Evolutionary conservation across 805 yeast species (phyloP), one percentile per base, ranked within the genome.

Genomic region (Hagleromyces aurorensis): DNA sequence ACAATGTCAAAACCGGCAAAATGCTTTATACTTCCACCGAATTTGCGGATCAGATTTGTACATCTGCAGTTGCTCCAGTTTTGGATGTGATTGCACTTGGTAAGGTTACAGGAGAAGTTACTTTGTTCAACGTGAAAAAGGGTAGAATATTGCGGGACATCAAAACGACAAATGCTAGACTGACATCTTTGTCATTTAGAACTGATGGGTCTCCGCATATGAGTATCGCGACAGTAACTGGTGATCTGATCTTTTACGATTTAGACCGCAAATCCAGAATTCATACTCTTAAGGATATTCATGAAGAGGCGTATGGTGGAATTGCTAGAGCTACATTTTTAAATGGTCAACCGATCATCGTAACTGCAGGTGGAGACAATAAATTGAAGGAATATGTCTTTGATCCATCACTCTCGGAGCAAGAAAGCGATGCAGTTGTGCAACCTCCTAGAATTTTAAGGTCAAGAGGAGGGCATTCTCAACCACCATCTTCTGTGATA

Each of bases 381-480:
- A 73, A 75, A 21, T 64, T 91, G 44, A 83, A 83, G 47, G 97
- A 91, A 57, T 82, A 67, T 44, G 96, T 86, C 0, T 91, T 91
- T 58, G 98, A 91, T 58, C 96, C 96, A 2, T 73, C 91, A 2
- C 61, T 87, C 29, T 75, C 87, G 0, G 72, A 76, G 42, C 47
- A 39, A 23, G 54, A 48, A 24, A 52, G 55, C 20, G 56, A 56
- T 22, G 64, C 78, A 2, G 74, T 84, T 18, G 78, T 82, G 4
- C 73, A 86, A 8, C 94, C 96, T 1, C 97, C 98, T 23, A 77
- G 98, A 50, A 75, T 78, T 37, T 65, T 93, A 46, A 74, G 98
- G 54, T 81, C 94, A 1, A 72, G 98, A 52, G 97, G 96, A 46
- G 99, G 99, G n/a, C 98, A 91, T 55, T 75, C 94, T 4, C 79